Evolutionary conservation across 805 yeast species (phyloP), one percentile per base, ranked within the genome.

Genomic region (Wickerhamomyces bisporus): DNA sequence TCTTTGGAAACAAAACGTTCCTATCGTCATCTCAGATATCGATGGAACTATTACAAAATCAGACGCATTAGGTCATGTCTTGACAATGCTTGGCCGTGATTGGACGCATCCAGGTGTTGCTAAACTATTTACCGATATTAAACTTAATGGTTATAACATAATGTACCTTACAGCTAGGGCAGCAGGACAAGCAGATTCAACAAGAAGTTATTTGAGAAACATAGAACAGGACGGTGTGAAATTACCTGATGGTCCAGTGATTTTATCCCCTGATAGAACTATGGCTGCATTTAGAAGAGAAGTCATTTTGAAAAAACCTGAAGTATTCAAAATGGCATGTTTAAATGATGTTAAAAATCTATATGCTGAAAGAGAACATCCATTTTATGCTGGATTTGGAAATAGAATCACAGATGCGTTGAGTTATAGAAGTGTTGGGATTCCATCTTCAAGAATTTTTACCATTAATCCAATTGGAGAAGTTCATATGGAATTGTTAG

Each of bases 61-160:
- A 1, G 98, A 93, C 65, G 98, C 98, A 0, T 66, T 93, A 52
- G 98, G 98, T 3, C 98, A 93, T 61, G 91, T 93, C 3, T 68
- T 93, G 60, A 88, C 93, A 14, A 79, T 91, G 78, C 68, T 93
- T 26, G 98, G 98, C 5, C 76, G 87, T 50, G 98, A 93, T 65
- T 93, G 98, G 98, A 93, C 98, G 0, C 98, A 93, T 58, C 76
- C 79, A 2, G 98, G 98, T 24, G 98, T 93, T 29, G 96, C 97
- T 3, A 80, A 81, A 53, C 65, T 93, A 40, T 93, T 89, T 57
- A 78, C 77, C n/a, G 98, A 93, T 58, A 93, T 93, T 44, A 56
- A 72, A 32, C 64, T 73, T 41, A 93, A 93, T 55, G 98, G 98
- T 1, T 93, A 91, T 67, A 88, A 93, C 55, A 81, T 93, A 37